Percentiles rank a stretch among this genome's conserved stretches.
Evolutionary conservation across 768 basidiomycete genomes (phyloP).

Genomic region (Phanerochaete sordida): DNA sequence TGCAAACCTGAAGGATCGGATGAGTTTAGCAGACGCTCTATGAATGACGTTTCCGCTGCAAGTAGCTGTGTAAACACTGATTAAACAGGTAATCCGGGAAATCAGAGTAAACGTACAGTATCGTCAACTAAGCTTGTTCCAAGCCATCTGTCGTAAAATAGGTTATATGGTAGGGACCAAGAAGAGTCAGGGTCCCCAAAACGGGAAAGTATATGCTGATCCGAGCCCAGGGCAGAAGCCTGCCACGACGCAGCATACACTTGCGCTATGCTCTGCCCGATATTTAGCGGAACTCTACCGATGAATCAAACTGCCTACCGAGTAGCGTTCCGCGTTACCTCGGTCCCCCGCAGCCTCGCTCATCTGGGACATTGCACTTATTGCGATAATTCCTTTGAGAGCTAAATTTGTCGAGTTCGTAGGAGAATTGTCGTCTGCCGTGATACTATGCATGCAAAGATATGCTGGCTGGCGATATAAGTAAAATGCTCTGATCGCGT

Average conservation of each 20-base stretch:
- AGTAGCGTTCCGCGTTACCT: conserved; percentile 19
- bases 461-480: neutral
- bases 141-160: conserved; percentile 1
- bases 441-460: neutral
- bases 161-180: conserved; percentile 3
- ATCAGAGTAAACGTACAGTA: neutral
- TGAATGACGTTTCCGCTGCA: neutral
- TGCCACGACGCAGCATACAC: conserved; percentile 9
- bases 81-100: no score
- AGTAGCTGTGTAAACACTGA: neutral
- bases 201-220: neutral
- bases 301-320: conserved; percentile 15
- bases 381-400: conserved; percentile 68
- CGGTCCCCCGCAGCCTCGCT: conserved; percentile 23
- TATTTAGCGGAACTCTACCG: neutral
- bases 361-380: conserved; percentile 61
- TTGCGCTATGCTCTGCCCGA: conserved; percentile 10
- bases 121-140: neutral
- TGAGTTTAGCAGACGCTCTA: neutral
- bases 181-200: neutral
- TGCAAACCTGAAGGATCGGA: no score
- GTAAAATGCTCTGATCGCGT: neutral
- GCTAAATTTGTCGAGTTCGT: conserved; percentile 66
- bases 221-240: conserved; percentile 8
- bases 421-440: neutral